phyloP scores from a whole-genome alignment of 108 stramenopile genomes.

The Skeletonema grethae region DNA sequence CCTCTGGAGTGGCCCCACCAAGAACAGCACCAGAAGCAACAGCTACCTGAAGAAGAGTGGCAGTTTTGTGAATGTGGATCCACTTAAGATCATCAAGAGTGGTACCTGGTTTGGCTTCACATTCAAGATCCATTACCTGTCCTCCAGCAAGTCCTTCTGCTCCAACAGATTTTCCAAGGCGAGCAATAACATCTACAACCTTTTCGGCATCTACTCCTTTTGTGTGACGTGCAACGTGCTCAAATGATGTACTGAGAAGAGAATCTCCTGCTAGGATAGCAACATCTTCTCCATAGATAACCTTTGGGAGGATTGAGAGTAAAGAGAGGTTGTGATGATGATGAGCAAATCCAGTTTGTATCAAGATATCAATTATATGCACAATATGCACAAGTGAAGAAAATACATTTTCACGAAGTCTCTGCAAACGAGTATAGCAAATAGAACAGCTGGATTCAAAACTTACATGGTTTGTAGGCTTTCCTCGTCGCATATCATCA shows the following conservation, averaged over 20 bases:
- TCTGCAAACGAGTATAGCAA: background rate
- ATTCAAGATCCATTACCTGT: slow-evolving; percentile 95
- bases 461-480: slow-evolving; percentile 93
- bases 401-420: background rate
- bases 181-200: slow-evolving; percentile 86
- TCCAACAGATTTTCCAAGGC: slow-evolving; percentile 90
- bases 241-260: slow-evolving; percentile 73
- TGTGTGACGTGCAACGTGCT: slow-evolving; percentile 76
- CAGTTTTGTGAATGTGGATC: slow-evolving; percentile 98
- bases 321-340: background rate
- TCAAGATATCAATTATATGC: background rate
- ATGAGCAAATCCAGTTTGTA: background rate
- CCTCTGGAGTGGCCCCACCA: slow-evolving; percentile 88
- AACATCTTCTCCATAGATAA: slow-evolving; percentile 94
- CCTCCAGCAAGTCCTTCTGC: slow-evolving; percentile 93
- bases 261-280: slow-evolving; percentile 96
- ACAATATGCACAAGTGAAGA: background rate
- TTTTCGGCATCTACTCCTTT: slow-evolving; percentile 75
- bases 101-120: slow-evolving; percentile 90
- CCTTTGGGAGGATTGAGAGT: slow-evolving; percentile 47
- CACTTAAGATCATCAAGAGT: slow-evolving; percentile 91
- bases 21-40: slow-evolving; percentile 91
- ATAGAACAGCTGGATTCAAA: background rate
- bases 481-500: slow-evolving; percentile 92
- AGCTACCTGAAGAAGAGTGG: slow-evolving; percentile 90